Evolutionary conservation across 2,329 filamentous ascomycete species (phyloP), one percentile per base, ranked within the genome.

Genomic region (Pseudogymnoascus sp.): DNA sequence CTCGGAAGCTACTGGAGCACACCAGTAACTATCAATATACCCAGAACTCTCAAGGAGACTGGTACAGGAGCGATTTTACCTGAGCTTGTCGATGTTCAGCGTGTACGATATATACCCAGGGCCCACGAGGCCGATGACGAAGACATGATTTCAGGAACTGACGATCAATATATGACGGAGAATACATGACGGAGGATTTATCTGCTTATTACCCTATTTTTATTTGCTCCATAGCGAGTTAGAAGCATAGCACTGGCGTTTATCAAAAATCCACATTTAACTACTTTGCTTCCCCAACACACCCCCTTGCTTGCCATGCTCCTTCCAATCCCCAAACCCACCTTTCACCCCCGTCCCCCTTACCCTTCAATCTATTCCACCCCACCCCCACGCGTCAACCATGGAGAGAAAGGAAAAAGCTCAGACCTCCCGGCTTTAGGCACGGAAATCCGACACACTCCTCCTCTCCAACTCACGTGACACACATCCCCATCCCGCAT

Each of bases 261-360:
- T 49, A 55, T 55, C 49, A 55, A 19, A 55, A 52, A 52, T 23
- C 49, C 49, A 55, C 49, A 55, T 33, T 55, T 55, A 55, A 31
- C 26, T 19, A n/a, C 26, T 33, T 33, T 23, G 12, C 21, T 45
- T 7, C 19, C 10, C 39, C 10, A 43, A 21, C 39, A 43, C 14
- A 39, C 21, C 14, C 43, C 41, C 21, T 49, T 49, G 43, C 43
- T 41, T 29, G 23, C 43, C 43, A 49, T 11, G 43, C 14, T 29
- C 23, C 16, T 14, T 23, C 12, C 19, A 43, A 10, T 26, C 14
- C 21, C 6, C 43, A 49, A 49, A 19, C 45, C 29, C 43, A 52
- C 43, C 23, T 31, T 29, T 29, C 23, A 31, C 14, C 43, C 43
- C 23, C 23, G 14, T 52, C 7, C 43, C n/a, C 43, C 23, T 7